A percentile compares a stretch with the other conserved stretches of the same genome.
Evolutionary conservation across 805 yeast genomes (phyloP).

Genomic region (Metschnikowia anglica): DNA sequence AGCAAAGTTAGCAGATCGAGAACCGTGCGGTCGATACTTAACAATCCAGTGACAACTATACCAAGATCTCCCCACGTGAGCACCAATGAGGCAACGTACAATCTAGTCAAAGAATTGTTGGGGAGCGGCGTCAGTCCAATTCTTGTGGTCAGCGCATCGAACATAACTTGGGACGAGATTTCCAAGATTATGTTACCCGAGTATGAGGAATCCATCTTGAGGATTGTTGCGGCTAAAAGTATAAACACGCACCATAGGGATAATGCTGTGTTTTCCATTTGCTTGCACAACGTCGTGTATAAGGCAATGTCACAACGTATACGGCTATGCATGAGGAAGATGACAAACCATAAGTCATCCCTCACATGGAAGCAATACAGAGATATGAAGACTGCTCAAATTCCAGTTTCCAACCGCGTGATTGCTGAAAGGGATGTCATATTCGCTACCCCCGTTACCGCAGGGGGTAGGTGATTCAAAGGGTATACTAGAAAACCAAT

Average conservation of each 20-base stretch:
- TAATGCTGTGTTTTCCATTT: constrained; percentile 56
- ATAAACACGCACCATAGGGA: constrained; percentile 56
- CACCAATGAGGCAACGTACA: constrained; percentile 40
- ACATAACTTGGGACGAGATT: constrained; percentile 70
- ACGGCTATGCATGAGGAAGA: constrained; percentile 41
- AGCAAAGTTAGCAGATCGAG: constrained; percentile 17
- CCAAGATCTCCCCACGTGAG: constrained; percentile 44
- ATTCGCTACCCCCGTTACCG: constrained; percentile 67
- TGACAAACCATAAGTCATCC: constrained; percentile 27
- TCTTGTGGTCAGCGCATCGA: constrained; percentile 69
- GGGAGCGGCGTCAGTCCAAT: constrained; percentile 57
- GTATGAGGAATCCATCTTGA: constrained; percentile 48
- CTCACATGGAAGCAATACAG: constrained; percentile 41
- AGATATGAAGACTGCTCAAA: constrained; percentile 44
- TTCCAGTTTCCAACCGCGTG: constrained; percentile 41
- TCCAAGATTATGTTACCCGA: constrained; percentile 59
- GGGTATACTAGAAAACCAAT: constrained; percentile 55
- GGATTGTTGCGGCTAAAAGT: constrained; percentile 57
- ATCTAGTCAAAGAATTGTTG: constrained; percentile 50
- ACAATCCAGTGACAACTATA: constrained; percentile 46
- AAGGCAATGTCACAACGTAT: constrained; percentile 45
- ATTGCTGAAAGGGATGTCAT: constrained; percentile 54
- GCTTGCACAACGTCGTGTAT: constrained; percentile 60
- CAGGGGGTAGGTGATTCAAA: constrained; percentile 58
- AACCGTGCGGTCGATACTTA: constrained; percentile 48